Percentiles rank a stretch among this genome's conserved stretches.
Conservation (phyloP, 192 early-diverging fungal species). For the Backusella tarrabulga region DNA sequence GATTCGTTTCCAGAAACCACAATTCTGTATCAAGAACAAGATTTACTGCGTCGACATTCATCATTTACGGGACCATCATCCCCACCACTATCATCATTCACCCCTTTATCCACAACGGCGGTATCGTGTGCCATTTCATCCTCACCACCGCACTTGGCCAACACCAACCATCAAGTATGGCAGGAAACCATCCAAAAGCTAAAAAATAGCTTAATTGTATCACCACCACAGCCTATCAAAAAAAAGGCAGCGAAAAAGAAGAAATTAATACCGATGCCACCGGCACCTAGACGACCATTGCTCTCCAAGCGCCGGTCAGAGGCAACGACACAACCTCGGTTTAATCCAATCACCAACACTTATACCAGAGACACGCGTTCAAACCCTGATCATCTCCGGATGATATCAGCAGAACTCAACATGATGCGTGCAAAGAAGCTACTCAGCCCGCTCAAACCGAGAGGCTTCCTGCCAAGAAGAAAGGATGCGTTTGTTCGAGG, state of each 20-base stretch:
- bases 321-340: conserved; percentile 37
- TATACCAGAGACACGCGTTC: conserved; percentile 48
- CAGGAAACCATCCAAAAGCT: conserved; percentile 20
- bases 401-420: conserved; percentile 56
- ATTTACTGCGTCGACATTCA: conserved; percentile 15
- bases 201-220: conserved; percentile 8
- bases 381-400: conserved; percentile 51
- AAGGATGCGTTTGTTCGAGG: conserved; percentile 27
- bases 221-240: conserved; percentile 3
- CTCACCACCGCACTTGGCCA: conserved; percentile 11
- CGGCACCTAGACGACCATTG: conserved; percentile 12
- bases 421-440: conserved; percentile 55
- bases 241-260: background rate
- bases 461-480: conserved; percentile 36
- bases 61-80: conserved; percentile 19
- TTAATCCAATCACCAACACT: conserved; percentile 34
- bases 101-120: conserved; percentile 9
- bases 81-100: background rate
- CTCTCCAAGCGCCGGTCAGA: conserved; percentile 28
- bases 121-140: conserved; percentile 23
- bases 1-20: background rate
- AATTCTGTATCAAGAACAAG: background rate
- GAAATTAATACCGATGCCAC: conserved; percentile 32
- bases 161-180: conserved; percentile 10
- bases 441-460: conserved; percentile 46